Conservation (phyloP, 2,329 filamentous ascomycete genomes). For the Sporothrix dimorphospora region DNA sequence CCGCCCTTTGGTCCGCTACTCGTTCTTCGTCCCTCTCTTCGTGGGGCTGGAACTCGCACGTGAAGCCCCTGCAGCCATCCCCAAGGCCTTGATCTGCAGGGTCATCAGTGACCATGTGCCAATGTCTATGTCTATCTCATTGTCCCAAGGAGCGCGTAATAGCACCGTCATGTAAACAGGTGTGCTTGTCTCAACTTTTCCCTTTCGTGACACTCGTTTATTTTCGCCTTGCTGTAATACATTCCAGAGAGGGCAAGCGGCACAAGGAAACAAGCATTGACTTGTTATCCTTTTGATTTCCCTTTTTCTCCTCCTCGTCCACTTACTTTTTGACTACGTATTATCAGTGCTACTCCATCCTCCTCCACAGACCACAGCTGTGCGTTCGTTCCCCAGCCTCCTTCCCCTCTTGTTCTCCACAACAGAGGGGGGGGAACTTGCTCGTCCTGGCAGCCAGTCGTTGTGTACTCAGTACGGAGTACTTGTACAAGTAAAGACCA, state of each 20-base stretch:
- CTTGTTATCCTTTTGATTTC: no score
- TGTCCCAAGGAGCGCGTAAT: not conserved
- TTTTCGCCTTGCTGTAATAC: not conserved
- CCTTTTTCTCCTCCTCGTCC: not conserved
- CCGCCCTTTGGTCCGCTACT: not conserved
- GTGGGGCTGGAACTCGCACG: not conserved
- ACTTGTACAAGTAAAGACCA: no score
- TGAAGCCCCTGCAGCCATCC: not conserved
- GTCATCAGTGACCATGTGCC: slow-evolving; percentile 3
- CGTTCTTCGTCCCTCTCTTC: not conserved
- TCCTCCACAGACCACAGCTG: no score
- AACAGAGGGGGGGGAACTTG: slow-evolving; percentile 2
- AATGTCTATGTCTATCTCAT: not conserved
- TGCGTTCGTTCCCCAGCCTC: not conserved
- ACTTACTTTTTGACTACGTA: not conserved
- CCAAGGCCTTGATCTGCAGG: not conserved
- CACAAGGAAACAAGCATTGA: not conserved
- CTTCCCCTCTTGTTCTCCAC: not conserved
- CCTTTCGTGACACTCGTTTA: not conserved
- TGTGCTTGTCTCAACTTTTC: not conserved
- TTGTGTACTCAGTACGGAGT: no score
- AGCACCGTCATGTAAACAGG: not conserved
- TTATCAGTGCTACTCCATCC: no score
- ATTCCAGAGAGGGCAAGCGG: not conserved
- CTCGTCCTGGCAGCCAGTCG: not conserved